phyloP scores from a whole-genome alignment of 768 basidiomycete genomes.

The Collybia mongolica region DNA sequence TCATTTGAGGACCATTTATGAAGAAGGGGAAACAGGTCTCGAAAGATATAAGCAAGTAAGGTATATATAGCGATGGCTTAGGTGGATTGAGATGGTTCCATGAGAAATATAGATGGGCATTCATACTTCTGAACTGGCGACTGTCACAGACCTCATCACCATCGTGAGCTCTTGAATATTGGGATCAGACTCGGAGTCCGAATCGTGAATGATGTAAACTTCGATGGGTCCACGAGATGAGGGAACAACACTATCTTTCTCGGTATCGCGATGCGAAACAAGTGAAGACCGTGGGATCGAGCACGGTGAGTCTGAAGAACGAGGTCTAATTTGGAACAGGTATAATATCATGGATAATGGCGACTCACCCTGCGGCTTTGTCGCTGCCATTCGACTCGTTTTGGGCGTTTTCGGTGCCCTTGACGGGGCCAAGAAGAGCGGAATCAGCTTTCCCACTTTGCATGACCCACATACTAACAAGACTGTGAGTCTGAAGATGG shows the following conservation, averaged over 20 bases:
- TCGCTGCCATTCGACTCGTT: constrained; percentile 42
- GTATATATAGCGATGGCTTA: background rate
- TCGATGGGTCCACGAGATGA: background rate
- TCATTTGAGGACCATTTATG: too few relatives aligned
- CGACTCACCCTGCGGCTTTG: constrained; percentile 41
- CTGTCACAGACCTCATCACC: constrained; percentile 20
- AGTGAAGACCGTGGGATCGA: constrained; percentile 9
- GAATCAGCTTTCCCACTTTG: constrained; percentile 54
- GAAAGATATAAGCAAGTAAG: background rate
- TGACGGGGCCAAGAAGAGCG: constrained; percentile 47
- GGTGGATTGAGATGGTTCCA: too few relatives aligned
- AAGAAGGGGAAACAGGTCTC: too few relatives aligned
- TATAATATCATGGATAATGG: background rate
- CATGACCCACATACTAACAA: constrained; percentile 65
- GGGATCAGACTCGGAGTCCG: constrained; percentile 28
- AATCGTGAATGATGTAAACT: constrained; percentile 13
- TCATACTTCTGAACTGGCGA: constrained; percentile 3
- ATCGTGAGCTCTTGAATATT: constrained; percentile 30
- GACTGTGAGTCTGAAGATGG: background rate
- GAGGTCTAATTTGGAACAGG: background rate
- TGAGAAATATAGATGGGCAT: too few relatives aligned
- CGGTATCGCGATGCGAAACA: background rate
- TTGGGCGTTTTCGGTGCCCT: constrained; percentile 33
- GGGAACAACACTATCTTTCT: background rate
- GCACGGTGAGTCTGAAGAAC: constrained; percentile 32